Conservation (phyloP, 2,329 filamentous ascomycete genomes). For the Fusarium denticulatum region DNA sequence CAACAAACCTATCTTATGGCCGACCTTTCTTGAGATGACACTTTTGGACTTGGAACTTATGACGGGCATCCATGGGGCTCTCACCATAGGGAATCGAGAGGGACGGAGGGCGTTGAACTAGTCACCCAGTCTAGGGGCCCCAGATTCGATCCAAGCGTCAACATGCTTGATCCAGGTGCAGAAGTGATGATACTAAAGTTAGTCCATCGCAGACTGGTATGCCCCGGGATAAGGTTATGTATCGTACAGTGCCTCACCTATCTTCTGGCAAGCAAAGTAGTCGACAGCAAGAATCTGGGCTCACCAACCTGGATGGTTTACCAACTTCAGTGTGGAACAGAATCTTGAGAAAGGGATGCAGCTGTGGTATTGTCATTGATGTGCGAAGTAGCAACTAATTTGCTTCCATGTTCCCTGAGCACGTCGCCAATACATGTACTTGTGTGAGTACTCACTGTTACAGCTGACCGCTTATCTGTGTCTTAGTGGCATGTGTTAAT, state of each 20-base stretch:
- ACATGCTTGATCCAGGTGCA: constrained; percentile 28
- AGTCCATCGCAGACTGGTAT: constrained; percentile 5
- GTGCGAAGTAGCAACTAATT: neutral
- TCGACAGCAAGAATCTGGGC: neutral
- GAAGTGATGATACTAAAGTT: constrained; percentile 23
- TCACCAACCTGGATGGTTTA: neutral
- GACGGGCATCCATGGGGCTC: neutral
- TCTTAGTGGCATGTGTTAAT: constrained; percentile 14
- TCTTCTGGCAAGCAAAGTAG: neutral
- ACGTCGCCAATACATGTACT: neutral
- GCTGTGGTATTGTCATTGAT: neutral
- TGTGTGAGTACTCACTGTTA: neutral
- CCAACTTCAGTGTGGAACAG: neutral
- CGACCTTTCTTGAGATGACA: neutral
- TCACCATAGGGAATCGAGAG: neutral
- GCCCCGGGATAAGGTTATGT: constrained; percentile 10
- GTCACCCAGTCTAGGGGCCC: neutral
- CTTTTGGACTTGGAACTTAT: neutral
- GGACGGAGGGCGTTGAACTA: constrained; percentile 30
- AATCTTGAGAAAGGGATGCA: neutral
- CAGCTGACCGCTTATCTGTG: constrained; percentile 3
- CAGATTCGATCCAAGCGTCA: constrained; percentile 6
- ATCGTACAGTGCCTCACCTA: neutral
- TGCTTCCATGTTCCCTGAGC: neutral
- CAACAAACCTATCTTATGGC: neutral